phyloP scores from a whole-genome alignment of 768 basidiomycete species.

The Serendipita sp. region DNA sequence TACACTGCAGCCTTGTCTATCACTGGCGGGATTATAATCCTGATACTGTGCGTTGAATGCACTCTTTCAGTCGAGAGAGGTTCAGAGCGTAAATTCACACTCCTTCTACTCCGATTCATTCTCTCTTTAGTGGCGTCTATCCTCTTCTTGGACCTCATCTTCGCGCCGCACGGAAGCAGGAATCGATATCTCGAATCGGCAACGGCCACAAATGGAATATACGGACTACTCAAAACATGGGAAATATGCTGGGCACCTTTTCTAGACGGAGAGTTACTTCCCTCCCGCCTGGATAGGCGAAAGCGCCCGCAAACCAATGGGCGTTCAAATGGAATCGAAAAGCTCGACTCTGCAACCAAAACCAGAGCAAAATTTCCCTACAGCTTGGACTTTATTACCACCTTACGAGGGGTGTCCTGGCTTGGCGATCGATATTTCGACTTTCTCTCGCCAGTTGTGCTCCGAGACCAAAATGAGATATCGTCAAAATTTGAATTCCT shows the following conservation, averaged over 20 bases:
- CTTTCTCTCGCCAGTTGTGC: background rate
- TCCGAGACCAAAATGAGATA: background rate
- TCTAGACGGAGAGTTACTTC: background rate
- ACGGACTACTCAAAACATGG: background rate
- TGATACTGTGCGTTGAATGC: slow-evolving; percentile 1
- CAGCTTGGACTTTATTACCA: background rate
- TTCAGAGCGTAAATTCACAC: no score
- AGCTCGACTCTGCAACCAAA: background rate
- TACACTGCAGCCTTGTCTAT: background rate
- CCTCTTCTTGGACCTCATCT: background rate
- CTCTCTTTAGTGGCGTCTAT: background rate
- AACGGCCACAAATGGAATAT: background rate
- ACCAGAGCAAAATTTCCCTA: background rate
- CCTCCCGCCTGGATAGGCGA: background rate
- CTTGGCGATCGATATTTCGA: background rate
- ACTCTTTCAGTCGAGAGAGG: background rate
- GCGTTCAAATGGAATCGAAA: background rate
- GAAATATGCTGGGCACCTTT: background rate
- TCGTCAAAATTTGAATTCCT: background rate
- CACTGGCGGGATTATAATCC: background rate
- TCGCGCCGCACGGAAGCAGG: background rate
- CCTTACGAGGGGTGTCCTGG: background rate
- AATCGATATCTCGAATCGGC: background rate
- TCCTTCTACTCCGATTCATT: background rate
- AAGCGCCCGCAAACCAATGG: background rate